phyloP scores from a whole-genome alignment of 257 asterid species.

The Knoxia roxburghii region DNA sequence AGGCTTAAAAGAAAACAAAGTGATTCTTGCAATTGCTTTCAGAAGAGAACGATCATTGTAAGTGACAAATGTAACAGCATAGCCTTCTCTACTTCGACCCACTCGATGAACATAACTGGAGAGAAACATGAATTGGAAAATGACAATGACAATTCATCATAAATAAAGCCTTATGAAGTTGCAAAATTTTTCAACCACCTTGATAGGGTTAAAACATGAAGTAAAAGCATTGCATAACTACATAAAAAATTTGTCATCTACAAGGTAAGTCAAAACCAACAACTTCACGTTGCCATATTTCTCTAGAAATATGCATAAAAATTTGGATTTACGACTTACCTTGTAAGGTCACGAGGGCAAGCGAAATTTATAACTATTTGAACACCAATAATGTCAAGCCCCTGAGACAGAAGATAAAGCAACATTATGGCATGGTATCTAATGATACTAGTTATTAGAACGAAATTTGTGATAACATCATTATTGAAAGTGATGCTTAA shows the following conservation, averaged over 20 bases:
- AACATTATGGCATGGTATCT: conserved; percentile 9
- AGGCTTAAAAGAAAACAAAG: not conserved
- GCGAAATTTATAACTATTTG: conserved; percentile 86
- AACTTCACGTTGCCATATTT: not conserved
- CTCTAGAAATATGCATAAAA: not conserved
- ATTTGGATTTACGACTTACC: conserved; percentile 34
- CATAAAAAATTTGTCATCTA: not conserved
- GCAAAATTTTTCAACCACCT: not conserved
- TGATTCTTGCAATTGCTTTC: conserved; percentile 71
- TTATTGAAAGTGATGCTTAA: not conserved
- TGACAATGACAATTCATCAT: not conserved
- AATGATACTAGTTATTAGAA: not conserved
- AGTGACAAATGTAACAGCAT: conserved; percentile 94
- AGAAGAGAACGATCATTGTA: conserved; percentile 87
- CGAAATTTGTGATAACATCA: not conserved
- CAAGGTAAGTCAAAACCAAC: not conserved
- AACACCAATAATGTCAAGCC: conserved; percentile 93
- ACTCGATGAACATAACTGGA: conserved; percentile 93
- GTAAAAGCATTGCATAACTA: not conserved
- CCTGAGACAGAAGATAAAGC: conserved; percentile 39
- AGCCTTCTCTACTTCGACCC: conserved; percentile 94
- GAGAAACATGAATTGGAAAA: not conserved
- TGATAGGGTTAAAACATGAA: not conserved
- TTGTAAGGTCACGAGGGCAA: conserved; percentile 86
- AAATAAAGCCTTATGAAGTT: not conserved